Evolutionary conservation across 2,329 filamentous ascomycete species (phyloP), one percentile per base, ranked within the genome.

Genomic region (Aspergillus novoparasiticus): DNA sequence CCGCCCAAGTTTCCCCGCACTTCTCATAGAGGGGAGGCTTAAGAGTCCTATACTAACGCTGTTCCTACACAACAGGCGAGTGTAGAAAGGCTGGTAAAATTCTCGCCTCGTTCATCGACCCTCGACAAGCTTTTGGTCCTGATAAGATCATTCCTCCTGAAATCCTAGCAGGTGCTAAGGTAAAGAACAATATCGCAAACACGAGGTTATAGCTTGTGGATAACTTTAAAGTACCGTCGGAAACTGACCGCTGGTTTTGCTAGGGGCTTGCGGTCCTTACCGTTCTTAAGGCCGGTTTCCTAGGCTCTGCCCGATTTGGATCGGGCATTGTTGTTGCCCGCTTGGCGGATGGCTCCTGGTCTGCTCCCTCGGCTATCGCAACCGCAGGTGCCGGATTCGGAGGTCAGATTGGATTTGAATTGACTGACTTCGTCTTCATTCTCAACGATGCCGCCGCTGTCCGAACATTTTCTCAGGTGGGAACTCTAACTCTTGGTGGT

Each of bases 11-110:
- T 74, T 73, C 75, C 72, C 76, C 75, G 73, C 75, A 76, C 68
- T 73, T 62, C 62, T 58, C 61, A 53, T 67, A 59, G 60, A 36
- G 41, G 60, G 56, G 34, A n/a, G 68, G 16, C 16, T 59, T 32
- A n/a, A 6, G 48, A 63, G 58, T 62, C 50, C 62, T 61, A 64
- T 68, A 70, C 73, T 76, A 74, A 79, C 77, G 64, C 76, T 72
- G 58, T 62, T 57, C 69, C 61, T 62, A 57, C 63, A 70, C 56
- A 63, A 70, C 79, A 97, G 94, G 93, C 83, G 95, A 99, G 83
- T 98, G 95, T 83, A 95, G 91, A 80, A 99, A 99, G 82, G 95
- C 93, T 76, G 91, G 91, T 76, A 97, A 96, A 84, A 98, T 98
- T 74, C 87, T 99, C 71, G 87, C 91, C 53, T 96, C 94, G 14